Conservation (phyloP, 768 basidiomycete genomes). For the Nevesoporus exiguus region DNA sequence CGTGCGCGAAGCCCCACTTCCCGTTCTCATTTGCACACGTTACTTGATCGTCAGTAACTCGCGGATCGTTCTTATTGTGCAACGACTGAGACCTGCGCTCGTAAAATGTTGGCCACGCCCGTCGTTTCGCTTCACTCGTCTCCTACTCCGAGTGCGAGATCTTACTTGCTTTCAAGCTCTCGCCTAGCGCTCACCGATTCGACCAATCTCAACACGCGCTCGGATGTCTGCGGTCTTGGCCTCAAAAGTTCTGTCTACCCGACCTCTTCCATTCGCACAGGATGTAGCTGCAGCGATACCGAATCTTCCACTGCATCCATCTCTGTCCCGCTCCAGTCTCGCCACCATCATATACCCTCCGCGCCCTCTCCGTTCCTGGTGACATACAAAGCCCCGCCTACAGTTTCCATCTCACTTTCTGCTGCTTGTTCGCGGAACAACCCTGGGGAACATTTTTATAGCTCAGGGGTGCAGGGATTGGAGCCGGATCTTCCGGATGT, state of each 20-base stretch:
- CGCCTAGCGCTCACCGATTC: slow-evolving; percentile 25
- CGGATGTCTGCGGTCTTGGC: slow-evolving; percentile 1
- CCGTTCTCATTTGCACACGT: slow-evolving; percentile 8
- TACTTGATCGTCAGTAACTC: slow-evolving; percentile 4
- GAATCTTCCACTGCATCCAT: slow-evolving; percentile 1
- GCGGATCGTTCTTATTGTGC: slow-evolving; percentile 10
- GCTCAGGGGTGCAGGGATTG: slow-evolving; percentile 5
- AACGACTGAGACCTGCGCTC: slow-evolving; percentile 2
- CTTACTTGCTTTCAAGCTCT: background rate
- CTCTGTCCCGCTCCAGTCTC: slow-evolving; percentile 2
- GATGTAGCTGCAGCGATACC: slow-evolving; percentile 9
- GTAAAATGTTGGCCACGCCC: slow-evolving; percentile 20
- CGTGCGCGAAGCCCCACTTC: slow-evolving; percentile 1
- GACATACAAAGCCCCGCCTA: slow-evolving; percentile 36
- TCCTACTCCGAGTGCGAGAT: background rate
- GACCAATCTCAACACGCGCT: slow-evolving; percentile 20
- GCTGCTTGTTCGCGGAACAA: slow-evolving; percentile 28
- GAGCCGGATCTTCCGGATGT: slow-evolving; percentile 29
- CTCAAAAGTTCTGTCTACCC: slow-evolving; percentile 16
- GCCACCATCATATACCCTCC: slow-evolving; percentile 2
- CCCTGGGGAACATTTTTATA: background rate
- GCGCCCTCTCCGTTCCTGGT: slow-evolving; percentile 18
- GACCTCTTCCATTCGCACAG: slow-evolving; percentile 17
- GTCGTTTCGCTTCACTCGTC: slow-evolving; percentile 2
- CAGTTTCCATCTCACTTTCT: slow-evolving; percentile 38